phyloP scores from a whole-genome alignment of 2,329 filamentous ascomycete genomes.

The Cryphonectria radicalis region DNA sequence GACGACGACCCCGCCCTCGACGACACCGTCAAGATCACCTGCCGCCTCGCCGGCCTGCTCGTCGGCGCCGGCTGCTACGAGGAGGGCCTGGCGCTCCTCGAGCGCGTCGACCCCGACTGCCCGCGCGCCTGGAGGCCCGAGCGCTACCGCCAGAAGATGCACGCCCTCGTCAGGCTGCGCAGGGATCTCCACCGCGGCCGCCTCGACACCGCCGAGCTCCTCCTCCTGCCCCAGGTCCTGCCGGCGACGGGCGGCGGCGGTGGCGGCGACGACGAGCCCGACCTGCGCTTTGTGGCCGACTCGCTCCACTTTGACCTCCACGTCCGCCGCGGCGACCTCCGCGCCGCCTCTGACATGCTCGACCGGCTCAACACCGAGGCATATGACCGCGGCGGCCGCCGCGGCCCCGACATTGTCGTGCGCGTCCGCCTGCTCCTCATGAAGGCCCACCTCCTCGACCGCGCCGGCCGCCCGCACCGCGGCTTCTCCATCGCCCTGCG shows the following conservation, averaged over 20 bases:
- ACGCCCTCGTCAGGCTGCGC: slow-evolving; percentile 67
- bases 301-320: slow-evolving; percentile 58
- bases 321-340: slow-evolving; percentile 51
- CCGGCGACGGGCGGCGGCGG: slow-evolving; percentile 38
- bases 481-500: slow-evolving; percentile 78
- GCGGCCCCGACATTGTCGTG: slow-evolving; percentile 56
- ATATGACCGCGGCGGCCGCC: slow-evolving; percentile 46
- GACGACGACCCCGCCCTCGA: slow-evolving; percentile 65
- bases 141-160: slow-evolving; percentile 72
- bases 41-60: slow-evolving; percentile 70
- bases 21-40: slow-evolving; percentile 76
- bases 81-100: slow-evolving; percentile 65
- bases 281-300: slow-evolving; percentile 56
- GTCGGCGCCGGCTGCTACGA: slow-evolving; percentile 72
- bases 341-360: slow-evolving; percentile 53
- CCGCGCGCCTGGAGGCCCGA: slow-evolving; percentile 77
- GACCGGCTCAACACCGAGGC: slow-evolving; percentile 49
- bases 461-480: slow-evolving; percentile 70
- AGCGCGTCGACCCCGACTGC: slow-evolving; percentile 46
- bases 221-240: slow-evolving; percentile 54
- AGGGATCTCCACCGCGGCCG: slow-evolving; percentile 62
- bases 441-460: slow-evolving; percentile 73
- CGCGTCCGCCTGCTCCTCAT: slow-evolving; percentile 72
- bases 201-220: slow-evolving; percentile 54
- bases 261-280: slow-evolving; percentile 54